Evolutionary conservation across 352 stramenopile genomes (phyloP).

Genomic region (Hyaloperonospora brassicae): DNA sequence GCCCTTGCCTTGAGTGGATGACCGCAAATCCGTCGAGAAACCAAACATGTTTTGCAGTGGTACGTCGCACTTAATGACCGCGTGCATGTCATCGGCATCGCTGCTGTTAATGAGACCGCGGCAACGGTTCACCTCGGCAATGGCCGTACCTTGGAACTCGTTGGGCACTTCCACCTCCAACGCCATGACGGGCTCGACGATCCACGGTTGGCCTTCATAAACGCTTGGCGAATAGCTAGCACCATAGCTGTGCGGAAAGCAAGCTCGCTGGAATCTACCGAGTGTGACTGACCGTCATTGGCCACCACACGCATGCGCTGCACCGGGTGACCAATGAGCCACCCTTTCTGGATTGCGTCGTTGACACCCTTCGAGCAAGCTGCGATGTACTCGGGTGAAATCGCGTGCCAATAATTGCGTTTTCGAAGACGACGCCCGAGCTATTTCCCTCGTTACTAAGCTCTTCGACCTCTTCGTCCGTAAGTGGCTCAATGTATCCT

Average conservation of each 20-base stretch:
- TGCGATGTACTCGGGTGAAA: conserved; percentile 97
- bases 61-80: conserved; percentile 89
- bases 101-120: conserved; percentile 94
- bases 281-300: conserved; percentile 91
- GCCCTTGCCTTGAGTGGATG: conserved; percentile 94
- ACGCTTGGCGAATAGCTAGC: conserved; percentile 91
- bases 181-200: conserved; percentile 96
- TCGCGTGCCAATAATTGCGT: conserved; percentile 96
- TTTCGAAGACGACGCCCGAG: conserved; percentile 91
- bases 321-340: conserved; percentile 94
- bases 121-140: conserved; percentile 90
- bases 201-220: conserved; percentile 87
- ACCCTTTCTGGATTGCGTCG: conserved; percentile 93
- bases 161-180: conserved; percentile 92
- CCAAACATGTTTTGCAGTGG: conserved; percentile 98
- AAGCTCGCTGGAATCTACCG: conserved; percentile 97
- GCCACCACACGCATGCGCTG: conserved; percentile 78
- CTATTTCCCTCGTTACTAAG: conserved; percentile 25
- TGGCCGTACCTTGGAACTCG: conserved; percentile 94
- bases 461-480: conserved; percentile 64
- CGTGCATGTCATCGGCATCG: conserved; percentile 92
- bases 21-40: conserved; percentile 96
- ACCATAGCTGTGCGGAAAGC: conserved; percentile 96
- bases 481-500: conserved; percentile 96
- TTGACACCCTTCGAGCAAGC: conserved; percentile 96